These are phyloP conservation scores for Cynanchum wilfordii DNA, from an alignment of 257 asterid species.

Conservation along the genomic window DNA sequence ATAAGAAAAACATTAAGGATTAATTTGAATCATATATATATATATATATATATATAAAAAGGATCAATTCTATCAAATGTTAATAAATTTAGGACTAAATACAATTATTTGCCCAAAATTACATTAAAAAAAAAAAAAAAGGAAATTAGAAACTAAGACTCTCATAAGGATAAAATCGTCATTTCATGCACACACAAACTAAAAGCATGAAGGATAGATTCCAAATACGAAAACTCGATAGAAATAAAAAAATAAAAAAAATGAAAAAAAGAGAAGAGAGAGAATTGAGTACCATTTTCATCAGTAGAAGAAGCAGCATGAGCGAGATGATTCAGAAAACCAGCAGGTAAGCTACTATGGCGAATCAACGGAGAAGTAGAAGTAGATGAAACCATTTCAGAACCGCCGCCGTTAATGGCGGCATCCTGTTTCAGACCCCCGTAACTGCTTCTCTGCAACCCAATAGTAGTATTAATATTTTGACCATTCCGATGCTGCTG, in stretches of 20 bases:
- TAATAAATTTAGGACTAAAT: too few relatives aligned
- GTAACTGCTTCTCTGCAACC: slow-evolving; percentile 38
- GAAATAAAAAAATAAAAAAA: neutral
- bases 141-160: neutral
- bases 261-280: too few relatives aligned
- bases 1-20: too few relatives aligned
- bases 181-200: neutral
- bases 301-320: slow-evolving; percentile 36
- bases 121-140: neutral
- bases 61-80: too few relatives aligned
- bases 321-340: slow-evolving; percentile 66
- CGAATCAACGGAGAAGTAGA: slow-evolving; percentile 46
- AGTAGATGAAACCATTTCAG: slow-evolving; percentile 7
- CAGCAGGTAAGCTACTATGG: slow-evolving; percentile 77
- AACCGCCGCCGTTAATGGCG: slow-evolving; percentile 13
- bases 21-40: too few relatives aligned
- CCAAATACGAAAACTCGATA: neutral
- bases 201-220: neutral
- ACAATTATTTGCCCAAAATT: neutral
- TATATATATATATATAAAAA: too few relatives aligned
- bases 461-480: slow-evolving; percentile 18
- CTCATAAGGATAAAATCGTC: neutral
- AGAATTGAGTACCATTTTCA: slow-evolving; percentile 39
- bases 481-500: slow-evolving; percentile 19
- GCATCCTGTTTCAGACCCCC: slow-evolving; percentile 16